Base-by-base conservation (phyloP, 2,329 filamentous ascomycete species). In the Colletotrichum cereale region DNA sequence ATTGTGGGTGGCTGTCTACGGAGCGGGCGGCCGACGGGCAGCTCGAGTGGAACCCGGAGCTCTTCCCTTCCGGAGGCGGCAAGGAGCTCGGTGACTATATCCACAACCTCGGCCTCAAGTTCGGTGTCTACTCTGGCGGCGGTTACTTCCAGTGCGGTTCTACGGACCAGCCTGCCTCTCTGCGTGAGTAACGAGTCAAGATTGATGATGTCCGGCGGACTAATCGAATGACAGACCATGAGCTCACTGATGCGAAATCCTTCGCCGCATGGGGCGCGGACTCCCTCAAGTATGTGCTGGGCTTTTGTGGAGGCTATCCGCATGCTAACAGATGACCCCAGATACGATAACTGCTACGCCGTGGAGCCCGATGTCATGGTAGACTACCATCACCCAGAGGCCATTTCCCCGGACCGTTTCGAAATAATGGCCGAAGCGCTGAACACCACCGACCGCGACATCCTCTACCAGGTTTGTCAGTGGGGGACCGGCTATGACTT, bases 1-100 rank as follows among this genome's bases (percentile, higher is more conserved):
- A 91, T 74, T 91, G 88, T 65, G 89, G 89, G 0, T 91, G 89
- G 89, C 83, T 80, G 29, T 75, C 79, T 0, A 74, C 74, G 21
- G 76, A 81, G 10, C 78, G 83, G 5, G 80, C 86, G 47, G 76
- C 79, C 0, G 78, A 87, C 12, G 85, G 84, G 2, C 80, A 80
- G 26, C 78, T 88, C 3, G 83, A 85, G 16, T 89, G 86, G 83
- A 86, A 89, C 66, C 73, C 78, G 8, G 82, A 78, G 0, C 75
- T 84, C 1, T 89, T 89, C 38, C 88, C 87, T 0, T 85, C 85
- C 0, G 86, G 85, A 0, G 82, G 86, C 21, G 82, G 80, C 29
- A 85, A 82, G 0, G 69, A 69, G 47, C 76, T 89, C 4, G 84
- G 85, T 0, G 82, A 88, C 2, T 86, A 82, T 42, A 82, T 89